Evolutionary conservation across 2,329 filamentous ascomycete genomes (phyloP), one percentile per base, ranked within the genome.

Genomic region (Claviceps monticola): DNA sequence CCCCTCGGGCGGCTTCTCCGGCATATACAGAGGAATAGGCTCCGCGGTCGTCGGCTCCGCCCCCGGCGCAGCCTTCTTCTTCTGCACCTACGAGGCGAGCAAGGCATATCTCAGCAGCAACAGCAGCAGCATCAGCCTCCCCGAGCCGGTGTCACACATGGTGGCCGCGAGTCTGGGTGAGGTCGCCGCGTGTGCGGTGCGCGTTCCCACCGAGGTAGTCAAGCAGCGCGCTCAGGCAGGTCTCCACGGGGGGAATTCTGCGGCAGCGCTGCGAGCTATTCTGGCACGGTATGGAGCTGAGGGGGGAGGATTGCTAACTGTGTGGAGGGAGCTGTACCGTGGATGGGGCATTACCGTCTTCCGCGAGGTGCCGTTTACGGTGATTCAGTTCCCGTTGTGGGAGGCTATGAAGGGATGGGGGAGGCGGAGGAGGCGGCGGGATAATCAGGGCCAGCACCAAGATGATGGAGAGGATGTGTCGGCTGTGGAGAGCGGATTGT

Each of bases 381-480:
- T 96, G 9, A 86, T 98, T 56, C 93, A 98, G 68, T 98, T 98
- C 66, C 93, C 93, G 46, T 76, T 98, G 56, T 98, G 93, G 93
- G 93, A 98, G 70, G 82, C 78, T 4, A 79, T 97, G 76, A 97
- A 96, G 75, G 74, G 74, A 43, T 87, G 80, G 77, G 74, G 48
- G 16, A 9, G 21, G 41, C 48, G 34, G 47, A 64, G 71, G 46
- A 62, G 47, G 62, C 37, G 55, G 56, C 2, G 55, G 49, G 11
- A 34, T 3, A 34, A 34, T 34, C 29, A 34, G 9, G 3, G 58
- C 56, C 16, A 59, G 62, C 2, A 58, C 26, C 26, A 7, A 16
- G 48, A 34, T 6, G 21, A 42, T 9, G 26, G 11, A 13, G 5
- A 14, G 57, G 70, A 75, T 62, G 72, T 93, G 1, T 77, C 81